phyloP scores from a whole-genome alignment of 2,329 filamentous ascomycete species.

The Echinosphaeria canescens region DNA sequence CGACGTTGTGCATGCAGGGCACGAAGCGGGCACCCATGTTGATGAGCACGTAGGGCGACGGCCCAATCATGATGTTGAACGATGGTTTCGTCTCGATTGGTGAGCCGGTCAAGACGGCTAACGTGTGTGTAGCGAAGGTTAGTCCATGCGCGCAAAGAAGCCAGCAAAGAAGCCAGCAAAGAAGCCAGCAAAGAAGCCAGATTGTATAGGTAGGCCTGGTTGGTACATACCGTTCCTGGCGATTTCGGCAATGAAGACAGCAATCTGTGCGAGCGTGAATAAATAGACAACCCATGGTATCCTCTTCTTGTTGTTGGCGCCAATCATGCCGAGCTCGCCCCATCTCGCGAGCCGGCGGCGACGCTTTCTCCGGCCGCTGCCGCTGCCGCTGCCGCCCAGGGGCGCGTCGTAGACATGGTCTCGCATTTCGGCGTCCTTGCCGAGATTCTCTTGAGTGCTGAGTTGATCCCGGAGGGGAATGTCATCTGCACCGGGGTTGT shows the following conservation, averaged over 20 bases:
- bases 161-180: too few species aligned
- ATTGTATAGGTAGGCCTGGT: too few species aligned
- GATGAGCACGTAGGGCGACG: conserved; percentile 74
- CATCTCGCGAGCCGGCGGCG: conserved; percentile 27
- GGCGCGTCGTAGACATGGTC: conserved; percentile 42
- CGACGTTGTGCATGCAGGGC: conserved; percentile 81
- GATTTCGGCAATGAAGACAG: conserved; percentile 77
- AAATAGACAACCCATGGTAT: conserved; percentile 69
- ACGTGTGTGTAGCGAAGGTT: too few species aligned
- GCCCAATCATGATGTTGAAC: conserved; percentile 96
- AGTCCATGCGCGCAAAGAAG: too few species aligned
- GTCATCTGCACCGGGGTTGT: conserved; percentile 20
- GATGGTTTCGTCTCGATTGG: conserved; percentile 59
- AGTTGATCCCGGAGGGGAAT: conserved; percentile 25
- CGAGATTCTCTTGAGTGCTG: conserved; percentile 13
- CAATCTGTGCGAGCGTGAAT: conserved; percentile 55
- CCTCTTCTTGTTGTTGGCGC: conserved; percentile 26
- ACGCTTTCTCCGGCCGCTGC: too few species aligned
- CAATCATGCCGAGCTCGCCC: conserved; percentile 37
- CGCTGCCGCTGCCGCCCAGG: conserved; percentile 11
- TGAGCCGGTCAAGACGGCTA: conserved; percentile 58
- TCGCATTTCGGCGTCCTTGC: conserved; percentile 20
- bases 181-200: too few species aligned
- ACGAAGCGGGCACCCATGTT: conserved; percentile 91
- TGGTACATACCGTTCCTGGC: conserved; percentile 62